Conservation (phyloP, 164 flowering plant genomes). For the Berberis vulgaris region DNA sequence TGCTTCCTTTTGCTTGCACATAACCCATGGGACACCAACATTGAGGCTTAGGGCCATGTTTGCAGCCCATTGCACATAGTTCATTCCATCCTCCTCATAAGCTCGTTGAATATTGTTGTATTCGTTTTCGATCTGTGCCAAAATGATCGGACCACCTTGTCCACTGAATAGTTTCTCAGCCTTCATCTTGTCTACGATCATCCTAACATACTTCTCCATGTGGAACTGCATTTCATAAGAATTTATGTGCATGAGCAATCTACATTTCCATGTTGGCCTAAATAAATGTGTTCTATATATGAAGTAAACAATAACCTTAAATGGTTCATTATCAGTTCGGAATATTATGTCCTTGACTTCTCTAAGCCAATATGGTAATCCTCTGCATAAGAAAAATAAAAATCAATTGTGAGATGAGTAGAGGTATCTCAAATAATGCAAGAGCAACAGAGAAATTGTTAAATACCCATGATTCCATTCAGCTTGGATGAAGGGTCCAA, state of each 20-base stretch:
- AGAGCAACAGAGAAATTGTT: neutral
- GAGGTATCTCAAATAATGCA: neutral
- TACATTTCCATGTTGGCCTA: neutral
- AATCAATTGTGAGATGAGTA: neutral
- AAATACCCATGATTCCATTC: conserved; percentile 20
- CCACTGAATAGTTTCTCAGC: conserved; percentile 37
- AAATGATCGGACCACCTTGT: conserved; percentile 60
- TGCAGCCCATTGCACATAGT: conserved; percentile 86
- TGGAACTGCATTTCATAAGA: conserved; percentile 24
- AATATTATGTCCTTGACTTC: conserved; percentile 51
- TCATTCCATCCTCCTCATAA: conserved; percentile 32
- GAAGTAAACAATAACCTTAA: conserved; percentile 29
- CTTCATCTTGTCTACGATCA: conserved; percentile 36
- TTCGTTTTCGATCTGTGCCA: conserved; percentile 88
- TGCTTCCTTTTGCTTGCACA: conserved; percentile 96
- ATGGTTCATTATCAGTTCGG: conserved; percentile 54
- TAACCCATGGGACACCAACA: conserved; percentile 85
- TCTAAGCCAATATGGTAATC: conserved; percentile 75
- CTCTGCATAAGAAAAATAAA: conserved; percentile 27
- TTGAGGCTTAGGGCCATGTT: conserved; percentile 45
- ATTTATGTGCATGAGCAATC: neutral
- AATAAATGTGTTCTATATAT: neutral
- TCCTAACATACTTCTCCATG: conserved; percentile 36
- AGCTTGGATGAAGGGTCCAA: conserved; percentile 52
- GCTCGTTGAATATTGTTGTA: conserved; percentile 63